phyloP scores from a whole-genome alignment of 108 stramenopile genomes.

The Skeletonema menzelii region DNA sequence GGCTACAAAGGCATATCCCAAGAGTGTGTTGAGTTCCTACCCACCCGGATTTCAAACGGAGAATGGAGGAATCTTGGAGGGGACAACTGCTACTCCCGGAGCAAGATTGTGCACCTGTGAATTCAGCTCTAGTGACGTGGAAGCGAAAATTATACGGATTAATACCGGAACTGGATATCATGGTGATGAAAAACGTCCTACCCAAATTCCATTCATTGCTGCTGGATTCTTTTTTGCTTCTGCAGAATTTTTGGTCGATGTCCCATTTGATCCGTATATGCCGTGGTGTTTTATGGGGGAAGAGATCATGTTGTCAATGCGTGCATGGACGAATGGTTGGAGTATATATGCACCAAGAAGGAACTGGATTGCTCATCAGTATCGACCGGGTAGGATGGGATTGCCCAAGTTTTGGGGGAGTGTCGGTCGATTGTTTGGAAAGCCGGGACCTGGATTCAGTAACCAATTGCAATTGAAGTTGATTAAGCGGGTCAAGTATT shows the following conservation, averaged over 20 bases:
- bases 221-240: constrained; percentile 95
- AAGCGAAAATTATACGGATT: constrained; percentile 81
- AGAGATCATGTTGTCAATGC: constrained; percentile 86
- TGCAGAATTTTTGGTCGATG: constrained; percentile 72
- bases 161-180: constrained; percentile 50
- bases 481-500: constrained; percentile 69
- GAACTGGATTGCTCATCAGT: constrained; percentile 92
- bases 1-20: constrained; percentile 60
- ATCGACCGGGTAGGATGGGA: constrained; percentile 79
- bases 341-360: constrained; percentile 92
- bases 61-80: constrained; percentile 17
- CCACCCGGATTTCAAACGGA: constrained; percentile 72
- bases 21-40: constrained; percentile 75
- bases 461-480: constrained; percentile 41
- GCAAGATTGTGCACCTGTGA: constrained; percentile 67
- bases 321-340: constrained; percentile 92
- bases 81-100: constrained; percentile 37
- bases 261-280: constrained; percentile 93
- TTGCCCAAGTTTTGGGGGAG: constrained; percentile 97
- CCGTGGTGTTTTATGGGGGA: constrained; percentile 99
- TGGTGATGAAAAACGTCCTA: constrained; percentile 34
- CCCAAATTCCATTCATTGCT: constrained; percentile 70
- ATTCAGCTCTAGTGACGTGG: constrained; percentile 60
- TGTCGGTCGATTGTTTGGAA: constrained; percentile 73
- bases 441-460: constrained; percentile 57